Evolutionary conservation across 2,329 filamentous ascomycete species (phyloP).

Genomic region (Aspergillus fumigatus): DNA sequence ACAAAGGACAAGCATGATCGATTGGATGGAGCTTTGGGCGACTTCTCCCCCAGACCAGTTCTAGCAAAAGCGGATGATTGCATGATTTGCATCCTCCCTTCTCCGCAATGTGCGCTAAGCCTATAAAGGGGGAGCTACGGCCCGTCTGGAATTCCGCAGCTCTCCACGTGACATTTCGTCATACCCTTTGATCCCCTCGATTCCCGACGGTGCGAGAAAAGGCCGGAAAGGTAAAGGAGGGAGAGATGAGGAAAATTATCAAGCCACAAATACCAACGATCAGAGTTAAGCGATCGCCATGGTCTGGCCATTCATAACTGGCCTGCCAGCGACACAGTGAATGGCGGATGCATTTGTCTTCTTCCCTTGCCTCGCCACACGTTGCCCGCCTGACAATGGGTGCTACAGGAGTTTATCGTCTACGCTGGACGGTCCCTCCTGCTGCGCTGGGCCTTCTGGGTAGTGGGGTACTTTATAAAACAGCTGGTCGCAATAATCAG

Average conservation of each 20-base stretch:
- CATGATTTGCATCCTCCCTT: neutral
- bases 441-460: constrained; percentile 27
- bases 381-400: constrained; percentile 29
- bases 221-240: neutral
- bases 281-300: constrained; percentile 7
- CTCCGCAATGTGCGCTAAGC: neutral
- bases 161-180: constrained; percentile 26
- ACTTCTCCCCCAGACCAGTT: neutral
- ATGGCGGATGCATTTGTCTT: constrained; percentile 20
- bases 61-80: neutral
- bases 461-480: constrained; percentile 23
- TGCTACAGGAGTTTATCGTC: constrained; percentile 26
- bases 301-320: constrained; percentile 12
- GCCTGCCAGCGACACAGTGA: neutral
- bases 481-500: constrained; percentile 21
- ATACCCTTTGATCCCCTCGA: constrained; percentile 6
- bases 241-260: neutral
- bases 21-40: neutral
- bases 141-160: neutral
- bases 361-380: constrained; percentile 11
- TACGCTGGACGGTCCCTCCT: constrained; percentile 35
- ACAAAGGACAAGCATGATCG: constrained; percentile 10
- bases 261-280: neutral
- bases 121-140: neutral
- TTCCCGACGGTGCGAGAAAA: neutral